Percentiles rank a stretch among this genome's conserved stretches.
Conservation (phyloP, 2,329 filamentous ascomycete genomes). For the Mycosphaerella sp. region DNA sequence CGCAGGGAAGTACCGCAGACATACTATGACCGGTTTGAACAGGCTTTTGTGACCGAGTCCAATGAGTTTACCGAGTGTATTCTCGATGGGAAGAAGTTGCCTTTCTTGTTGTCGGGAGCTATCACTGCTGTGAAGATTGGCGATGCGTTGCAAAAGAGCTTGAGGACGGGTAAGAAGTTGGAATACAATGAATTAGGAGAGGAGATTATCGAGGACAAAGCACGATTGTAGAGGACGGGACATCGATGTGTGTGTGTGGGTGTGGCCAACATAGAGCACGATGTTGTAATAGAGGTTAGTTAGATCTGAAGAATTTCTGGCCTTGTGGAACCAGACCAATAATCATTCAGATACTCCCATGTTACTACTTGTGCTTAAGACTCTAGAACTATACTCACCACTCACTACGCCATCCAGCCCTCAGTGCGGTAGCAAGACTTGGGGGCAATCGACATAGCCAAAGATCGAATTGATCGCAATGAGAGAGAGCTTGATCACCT, state of each 20-base stretch:
- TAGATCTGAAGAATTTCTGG: no score
- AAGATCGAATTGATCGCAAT: no score
- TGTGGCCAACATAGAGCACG: not conserved
- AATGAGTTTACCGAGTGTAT: conserved; percentile 57
- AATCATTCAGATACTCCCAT: no score
- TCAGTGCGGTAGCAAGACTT: no score
- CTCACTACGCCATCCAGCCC: no score
- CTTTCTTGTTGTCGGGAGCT: conserved; percentile 52
- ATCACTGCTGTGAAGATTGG: conserved; percentile 58
- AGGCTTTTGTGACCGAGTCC: conserved; percentile 58
- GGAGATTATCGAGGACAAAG: conserved; percentile 20
- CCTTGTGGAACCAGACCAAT: no score
- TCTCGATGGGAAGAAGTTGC: conserved; percentile 51
- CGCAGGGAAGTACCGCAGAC: conserved; percentile 54
- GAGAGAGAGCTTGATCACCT: no score
- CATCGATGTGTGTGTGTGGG: not conserved
- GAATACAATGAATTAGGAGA: conserved; percentile 49
- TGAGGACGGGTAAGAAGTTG: conserved; percentile 43
- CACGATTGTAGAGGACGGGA: conserved; percentile 9
- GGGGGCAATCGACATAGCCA: no score
- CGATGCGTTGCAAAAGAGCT: conserved; percentile 42
- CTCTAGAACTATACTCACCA: no score
- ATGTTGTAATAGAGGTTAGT: no score
- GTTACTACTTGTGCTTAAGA: no score
- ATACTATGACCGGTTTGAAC: conserved; percentile 58